phyloP scores from a whole-genome alignment of 2,329 filamentous ascomycete species.

The Venturia asperata region DNA sequence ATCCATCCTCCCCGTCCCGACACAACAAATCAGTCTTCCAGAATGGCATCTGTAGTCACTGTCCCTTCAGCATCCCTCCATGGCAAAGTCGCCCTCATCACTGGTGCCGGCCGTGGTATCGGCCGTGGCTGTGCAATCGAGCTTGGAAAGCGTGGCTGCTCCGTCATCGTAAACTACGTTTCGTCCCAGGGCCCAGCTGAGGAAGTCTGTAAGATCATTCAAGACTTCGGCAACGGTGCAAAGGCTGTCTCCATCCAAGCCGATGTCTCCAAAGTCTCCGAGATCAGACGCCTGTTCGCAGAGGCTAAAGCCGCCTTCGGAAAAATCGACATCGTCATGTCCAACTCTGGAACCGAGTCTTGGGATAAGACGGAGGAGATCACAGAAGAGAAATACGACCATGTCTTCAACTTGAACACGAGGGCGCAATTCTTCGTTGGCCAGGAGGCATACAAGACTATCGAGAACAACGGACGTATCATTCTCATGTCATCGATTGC shows the following conservation, averaged over 20 bases:
- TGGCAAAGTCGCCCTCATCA: slow-evolving; percentile 54
- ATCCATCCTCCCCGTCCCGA: not conserved
- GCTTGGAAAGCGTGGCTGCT: slow-evolving; percentile 57
- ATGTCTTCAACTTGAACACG: slow-evolving; percentile 62
- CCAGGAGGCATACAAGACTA: slow-evolving; percentile 65
- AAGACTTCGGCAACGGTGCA: slow-evolving; percentile 41
- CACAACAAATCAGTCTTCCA: slow-evolving; percentile 1
- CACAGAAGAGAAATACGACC: slow-evolving; percentile 63
- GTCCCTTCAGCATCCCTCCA: slow-evolving; percentile 45
- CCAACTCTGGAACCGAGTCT: slow-evolving; percentile 53
- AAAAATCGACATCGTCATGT: slow-evolving; percentile 45
- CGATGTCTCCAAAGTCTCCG: slow-evolving; percentile 47
- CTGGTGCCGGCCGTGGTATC: slow-evolving; percentile 58
- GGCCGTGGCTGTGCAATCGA: slow-evolving; percentile 60
- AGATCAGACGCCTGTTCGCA: slow-evolving; percentile 53
- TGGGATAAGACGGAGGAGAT: slow-evolving; percentile 64
- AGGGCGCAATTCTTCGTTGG: slow-evolving; percentile 71
- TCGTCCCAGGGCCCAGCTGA: slow-evolving; percentile 45
- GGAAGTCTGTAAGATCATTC: slow-evolving; percentile 42
- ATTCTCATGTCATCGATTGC: slow-evolving; percentile 70
- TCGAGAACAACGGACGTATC: slow-evolving; percentile 62
- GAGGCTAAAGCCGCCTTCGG: slow-evolving; percentile 37
- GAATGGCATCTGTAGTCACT: slow-evolving; percentile 31
- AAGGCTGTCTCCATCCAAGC: slow-evolving; percentile 52
- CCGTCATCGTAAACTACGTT: slow-evolving; percentile 60